Conservation (phyloP, 2,329 filamentous ascomycete species). For the Ophiostoma sp. region DNA sequence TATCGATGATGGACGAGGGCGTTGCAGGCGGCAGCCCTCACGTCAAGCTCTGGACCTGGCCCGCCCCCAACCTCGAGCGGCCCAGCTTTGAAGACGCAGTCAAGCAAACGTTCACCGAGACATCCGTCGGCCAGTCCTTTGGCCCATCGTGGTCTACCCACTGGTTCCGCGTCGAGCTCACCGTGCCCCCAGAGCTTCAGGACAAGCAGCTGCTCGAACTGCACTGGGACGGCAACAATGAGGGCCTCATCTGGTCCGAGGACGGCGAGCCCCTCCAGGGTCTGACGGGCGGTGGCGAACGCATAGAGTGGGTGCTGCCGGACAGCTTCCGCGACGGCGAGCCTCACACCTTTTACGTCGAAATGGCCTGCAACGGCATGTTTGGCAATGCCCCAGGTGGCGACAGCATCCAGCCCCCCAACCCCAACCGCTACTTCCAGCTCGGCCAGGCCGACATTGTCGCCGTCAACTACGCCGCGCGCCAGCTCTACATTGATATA, state of each 20-base stretch:
- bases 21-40: constrained; percentile 62
- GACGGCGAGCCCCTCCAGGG: constrained; percentile 89
- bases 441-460: constrained; percentile 78
- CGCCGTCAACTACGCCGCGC: constrained; percentile 78
- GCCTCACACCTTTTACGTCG: constrained; percentile 85
- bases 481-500: constrained; percentile 81
- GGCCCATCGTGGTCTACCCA: constrained; percentile 97
- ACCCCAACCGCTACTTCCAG: constrained; percentile 74
- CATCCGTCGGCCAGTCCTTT: constrained; percentile 71
- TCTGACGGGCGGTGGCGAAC: constrained; percentile 81
- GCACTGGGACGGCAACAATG: constrained; percentile 92
- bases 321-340: constrained; percentile 75
- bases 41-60: constrained; percentile 81
- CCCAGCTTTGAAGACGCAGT: constrained; percentile 82
- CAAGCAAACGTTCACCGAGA: constrained; percentile 67
- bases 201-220: constrained; percentile 84
- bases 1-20: constrained; percentile 63
- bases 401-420: constrained; percentile 81
- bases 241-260: constrained; percentile 89
- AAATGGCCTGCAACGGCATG: constrained; percentile 99
- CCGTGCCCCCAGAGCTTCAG: constrained; percentile 65
- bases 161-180: constrained; percentile 86
- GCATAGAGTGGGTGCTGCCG: constrained; percentile 87
- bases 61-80: constrained; percentile 69
- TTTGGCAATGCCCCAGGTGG: constrained; percentile 83